Conservation (phyloP, 148 eudicot genomes). For the Hydrangea macrophylla region DNA sequence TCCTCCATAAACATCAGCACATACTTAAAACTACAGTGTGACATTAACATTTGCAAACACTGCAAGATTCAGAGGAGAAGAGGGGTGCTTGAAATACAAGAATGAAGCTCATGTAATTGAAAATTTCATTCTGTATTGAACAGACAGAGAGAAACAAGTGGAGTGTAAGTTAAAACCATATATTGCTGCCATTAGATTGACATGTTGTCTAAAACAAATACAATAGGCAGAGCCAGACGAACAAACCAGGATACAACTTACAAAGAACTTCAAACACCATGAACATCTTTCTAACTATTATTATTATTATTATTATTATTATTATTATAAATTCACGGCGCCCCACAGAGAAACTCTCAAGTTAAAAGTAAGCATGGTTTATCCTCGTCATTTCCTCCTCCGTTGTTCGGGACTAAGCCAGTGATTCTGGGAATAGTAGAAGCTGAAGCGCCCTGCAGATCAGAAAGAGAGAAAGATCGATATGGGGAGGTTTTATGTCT, state of each 20-base stretch:
- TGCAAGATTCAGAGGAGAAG: no score
- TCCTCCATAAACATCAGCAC: no score
- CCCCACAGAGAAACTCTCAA: constrained; percentile 4
- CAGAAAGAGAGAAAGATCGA: constrained; percentile 62
- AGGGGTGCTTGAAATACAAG: no score
- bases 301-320: no score
- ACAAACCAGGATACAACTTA: constrained; percentile 11
- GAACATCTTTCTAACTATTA: constrained; percentile 24
- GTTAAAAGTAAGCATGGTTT: constrained; percentile 1
- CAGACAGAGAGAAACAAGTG: neutral
- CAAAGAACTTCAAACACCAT: constrained; percentile 26
- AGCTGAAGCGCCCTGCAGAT: constrained; percentile 46
- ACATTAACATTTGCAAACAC: no score
- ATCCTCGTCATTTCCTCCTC: constrained; percentile 7
- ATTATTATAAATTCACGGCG: constrained; percentile 22
- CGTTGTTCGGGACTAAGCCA: constrained; percentile 9
- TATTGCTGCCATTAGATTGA: constrained; percentile 14
- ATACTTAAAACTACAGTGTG: no score
- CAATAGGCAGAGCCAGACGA: constrained; percentile 6
- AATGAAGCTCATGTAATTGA: no score
- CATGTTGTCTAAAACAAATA: constrained; percentile 15
- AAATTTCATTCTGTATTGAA: no score
- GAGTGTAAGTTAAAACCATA: no score
- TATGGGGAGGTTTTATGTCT: constrained; percentile 28
- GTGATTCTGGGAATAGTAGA: constrained; percentile 16